Conservation (phyloP, 768 basidiomycete genomes). For the Pleurotus pulmonarius region DNA sequence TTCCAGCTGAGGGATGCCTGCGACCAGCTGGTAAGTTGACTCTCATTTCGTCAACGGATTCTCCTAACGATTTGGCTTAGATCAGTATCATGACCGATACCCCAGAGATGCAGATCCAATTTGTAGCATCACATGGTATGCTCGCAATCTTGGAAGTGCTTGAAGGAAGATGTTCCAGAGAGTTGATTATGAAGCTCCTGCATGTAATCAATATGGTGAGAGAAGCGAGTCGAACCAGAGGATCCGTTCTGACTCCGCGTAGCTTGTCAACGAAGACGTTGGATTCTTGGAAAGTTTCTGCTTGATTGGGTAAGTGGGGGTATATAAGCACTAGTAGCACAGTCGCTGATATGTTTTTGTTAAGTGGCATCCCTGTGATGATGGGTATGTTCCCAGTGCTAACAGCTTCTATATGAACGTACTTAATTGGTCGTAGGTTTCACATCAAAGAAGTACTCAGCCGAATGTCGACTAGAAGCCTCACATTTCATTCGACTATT, state of each 20-base stretch:
- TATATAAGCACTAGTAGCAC: neutral
- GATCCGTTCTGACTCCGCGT: conserved; percentile 28
- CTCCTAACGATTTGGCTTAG: conserved; percentile 33
- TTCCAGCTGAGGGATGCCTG: conserved; percentile 82
- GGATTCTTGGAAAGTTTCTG: conserved; percentile 94
- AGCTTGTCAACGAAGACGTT: conserved; percentile 71
- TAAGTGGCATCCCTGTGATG: conserved; percentile 90
- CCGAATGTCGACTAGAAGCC: conserved; percentile 91
- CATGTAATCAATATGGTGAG: conserved; percentile 86
- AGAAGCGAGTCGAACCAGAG: conserved; percentile 2
- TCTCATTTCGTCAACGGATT: neutral
- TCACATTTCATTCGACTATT: conserved; percentile 92
- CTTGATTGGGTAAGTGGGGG: conserved; percentile 63
- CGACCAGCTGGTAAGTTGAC: conserved; percentile 73
- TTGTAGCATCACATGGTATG: conserved; percentile 93
- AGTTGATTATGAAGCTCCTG: conserved; percentile 80
- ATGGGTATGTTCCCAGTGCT: conserved; percentile 55
- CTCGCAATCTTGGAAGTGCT: conserved; percentile 91
- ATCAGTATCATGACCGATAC: conserved; percentile 70
- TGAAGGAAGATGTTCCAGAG: conserved; percentile 81
- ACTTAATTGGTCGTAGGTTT: conserved; percentile 51
- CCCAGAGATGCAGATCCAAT: conserved; percentile 82
- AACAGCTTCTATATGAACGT: neutral
- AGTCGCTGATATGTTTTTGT: neutral
- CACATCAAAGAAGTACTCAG: conserved; percentile 90